Percentiles rank a stretch among this genome's conserved stretches.
These are phyloP conservation scores for Glebionis coronaria DNA, from an alignment of 129 eudicot species.

Conservation along the genomic window DNA sequence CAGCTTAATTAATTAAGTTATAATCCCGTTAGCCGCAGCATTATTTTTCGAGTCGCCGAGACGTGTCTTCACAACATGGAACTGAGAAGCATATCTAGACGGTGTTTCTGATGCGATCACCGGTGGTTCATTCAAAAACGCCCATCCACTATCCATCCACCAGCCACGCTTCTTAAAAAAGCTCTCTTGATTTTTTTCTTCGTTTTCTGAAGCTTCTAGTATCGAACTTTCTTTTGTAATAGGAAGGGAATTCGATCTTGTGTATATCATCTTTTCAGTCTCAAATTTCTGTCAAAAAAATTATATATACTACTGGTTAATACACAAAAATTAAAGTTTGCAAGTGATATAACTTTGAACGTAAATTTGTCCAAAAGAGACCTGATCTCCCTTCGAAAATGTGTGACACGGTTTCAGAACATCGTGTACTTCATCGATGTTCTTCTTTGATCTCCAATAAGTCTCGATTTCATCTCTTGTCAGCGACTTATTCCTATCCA, in stretches of 20 bases:
- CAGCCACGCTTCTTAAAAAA: too few relatives aligned
- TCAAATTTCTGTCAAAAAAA: conserved; percentile 24
- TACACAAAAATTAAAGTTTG: too few relatives aligned
- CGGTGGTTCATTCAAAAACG: conserved; percentile 81
- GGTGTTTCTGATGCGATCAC: conserved; percentile 51
- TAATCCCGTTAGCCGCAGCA: conserved; percentile 11
- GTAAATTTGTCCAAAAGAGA: too few relatives aligned
- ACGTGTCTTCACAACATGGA: conserved; percentile 39
- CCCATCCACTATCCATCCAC: conserved; percentile 77
- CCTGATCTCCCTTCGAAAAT: conserved; percentile 43
- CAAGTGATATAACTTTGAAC: too few relatives aligned
- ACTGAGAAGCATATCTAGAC: conserved; percentile 51
- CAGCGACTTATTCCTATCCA: conserved; percentile 49
- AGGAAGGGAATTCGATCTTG: conserved; percentile 44
- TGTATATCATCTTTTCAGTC: conserved; percentile 17
- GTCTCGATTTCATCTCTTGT: conserved; percentile 62
- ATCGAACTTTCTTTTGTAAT: conserved; percentile 9
- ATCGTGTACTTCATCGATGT: conserved; percentile 37
- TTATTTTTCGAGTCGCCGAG: conserved; percentile 17
- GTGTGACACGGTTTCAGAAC: conserved; percentile 29
- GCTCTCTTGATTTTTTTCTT: conserved; percentile 26
- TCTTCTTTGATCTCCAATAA: conserved; percentile 61
- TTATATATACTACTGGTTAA: background rate
- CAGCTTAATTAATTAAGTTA: conserved; percentile 14
- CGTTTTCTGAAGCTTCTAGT: conserved; percentile 11